Evolutionary conservation across 768 basidiomycete species (phyloP).

Genomic region (Steccherinum ochraceum): DNA sequence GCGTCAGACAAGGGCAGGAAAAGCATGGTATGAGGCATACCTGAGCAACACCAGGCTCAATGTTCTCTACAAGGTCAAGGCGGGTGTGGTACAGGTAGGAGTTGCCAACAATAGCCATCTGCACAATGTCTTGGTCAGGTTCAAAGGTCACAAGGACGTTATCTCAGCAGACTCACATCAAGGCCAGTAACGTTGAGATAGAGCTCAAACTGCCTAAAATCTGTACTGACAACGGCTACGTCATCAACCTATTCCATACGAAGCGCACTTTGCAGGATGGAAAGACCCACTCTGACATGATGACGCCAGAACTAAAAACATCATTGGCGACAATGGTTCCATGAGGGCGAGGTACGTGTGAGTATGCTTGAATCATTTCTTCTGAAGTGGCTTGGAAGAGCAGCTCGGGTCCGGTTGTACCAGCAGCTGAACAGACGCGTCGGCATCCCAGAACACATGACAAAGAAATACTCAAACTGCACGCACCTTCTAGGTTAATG

Average conservation of each 20-base stretch:
- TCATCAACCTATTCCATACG: too few relatives aligned
- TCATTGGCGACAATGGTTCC: conserved; percentile 90
- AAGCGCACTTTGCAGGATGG: too few relatives aligned
- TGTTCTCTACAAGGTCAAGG: conserved; percentile 74
- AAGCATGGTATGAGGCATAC: too few relatives aligned
- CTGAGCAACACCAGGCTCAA: conserved; percentile 73
- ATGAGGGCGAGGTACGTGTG: conserved; percentile 79
- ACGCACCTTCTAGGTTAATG: conserved; percentile 82
- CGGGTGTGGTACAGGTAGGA: conserved; percentile 94
- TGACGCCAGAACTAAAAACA: conserved; percentile 84
- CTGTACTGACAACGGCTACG: conserved; percentile 44
- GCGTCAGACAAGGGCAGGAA: not conserved
- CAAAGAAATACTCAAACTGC: too few relatives aligned
- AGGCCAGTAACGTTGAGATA: conserved; percentile 89
- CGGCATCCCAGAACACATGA: too few relatives aligned
- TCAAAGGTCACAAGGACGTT: too few relatives aligned
- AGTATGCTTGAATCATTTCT: conserved; percentile 91
- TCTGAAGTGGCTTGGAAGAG: conserved; percentile 95
- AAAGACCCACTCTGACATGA: conserved; percentile 74
- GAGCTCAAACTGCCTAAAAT: conserved; percentile 89
- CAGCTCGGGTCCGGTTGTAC: conserved; percentile 79
- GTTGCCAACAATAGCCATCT: conserved; percentile 91
- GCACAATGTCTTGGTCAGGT: too few relatives aligned
- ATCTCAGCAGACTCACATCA: conserved; percentile 79
- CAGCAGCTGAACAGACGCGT: conserved; percentile 58